Percentiles rank a stretch among this genome's conserved stretches.
These are phyloP conservation scores for Usnea hakonensis DNA, from an alignment of 495 filamentous ascomycete genomes.

Conservation along the genomic window DNA sequence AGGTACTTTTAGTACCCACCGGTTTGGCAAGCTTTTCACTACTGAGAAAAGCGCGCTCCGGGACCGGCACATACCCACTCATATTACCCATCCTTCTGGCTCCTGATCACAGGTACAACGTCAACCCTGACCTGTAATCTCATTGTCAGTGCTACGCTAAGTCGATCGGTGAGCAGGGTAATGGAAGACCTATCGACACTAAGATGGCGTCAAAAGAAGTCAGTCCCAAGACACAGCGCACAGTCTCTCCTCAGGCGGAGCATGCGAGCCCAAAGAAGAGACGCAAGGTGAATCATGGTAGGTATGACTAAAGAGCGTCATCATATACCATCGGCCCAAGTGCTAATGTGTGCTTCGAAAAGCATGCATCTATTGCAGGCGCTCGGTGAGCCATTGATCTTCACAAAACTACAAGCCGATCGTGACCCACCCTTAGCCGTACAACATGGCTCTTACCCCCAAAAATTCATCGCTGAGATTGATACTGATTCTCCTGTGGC, in stretches of 20 bases:
- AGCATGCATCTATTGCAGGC: slow-evolving; percentile 99
- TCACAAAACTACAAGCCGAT: slow-evolving; percentile 10
- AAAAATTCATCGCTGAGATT: slow-evolving; percentile 8
- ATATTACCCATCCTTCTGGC: slow-evolving; percentile 4
- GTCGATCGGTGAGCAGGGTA: slow-evolving; percentile 1
- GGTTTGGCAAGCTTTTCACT: no score
- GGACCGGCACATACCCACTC: no score
- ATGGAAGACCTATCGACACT: slow-evolving; percentile 12
- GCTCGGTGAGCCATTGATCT: slow-evolving; percentile 69
- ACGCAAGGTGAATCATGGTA: slow-evolving; percentile 99
- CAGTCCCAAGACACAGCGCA: slow-evolving; percentile 15
- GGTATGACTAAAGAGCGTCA: slow-evolving; percentile 28
- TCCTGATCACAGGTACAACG: not conserved
- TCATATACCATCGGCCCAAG: slow-evolving; percentile 18
- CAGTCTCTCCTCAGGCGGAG: slow-evolving; percentile 19
- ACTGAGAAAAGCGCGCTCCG: no score
- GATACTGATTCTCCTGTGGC: slow-evolving; percentile 35
- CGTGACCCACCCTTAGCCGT: not conserved
- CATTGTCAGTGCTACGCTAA: not conserved
- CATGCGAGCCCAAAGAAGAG: slow-evolving; percentile 78
- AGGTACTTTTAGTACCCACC: no score
- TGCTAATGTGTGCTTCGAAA: slow-evolving; percentile 28
- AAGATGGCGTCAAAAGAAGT: slow-evolving; percentile 21
- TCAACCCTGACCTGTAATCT: not conserved
- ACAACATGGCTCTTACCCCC: not conserved